Conservation (phyloP, 768 basidiomycete species). For the Mycena chlorophos region DNA sequence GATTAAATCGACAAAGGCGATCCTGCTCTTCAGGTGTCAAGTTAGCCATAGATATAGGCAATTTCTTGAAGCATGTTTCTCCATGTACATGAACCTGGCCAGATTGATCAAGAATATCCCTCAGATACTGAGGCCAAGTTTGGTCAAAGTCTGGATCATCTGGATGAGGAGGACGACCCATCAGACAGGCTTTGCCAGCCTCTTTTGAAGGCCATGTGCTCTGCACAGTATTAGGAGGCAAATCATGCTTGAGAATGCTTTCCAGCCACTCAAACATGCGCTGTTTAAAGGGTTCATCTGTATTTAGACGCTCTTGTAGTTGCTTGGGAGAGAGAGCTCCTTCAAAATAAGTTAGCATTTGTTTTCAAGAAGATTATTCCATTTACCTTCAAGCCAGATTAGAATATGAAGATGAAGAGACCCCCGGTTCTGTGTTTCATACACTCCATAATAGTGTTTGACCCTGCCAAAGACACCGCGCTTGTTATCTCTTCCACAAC, state of each 20-base stretch:
- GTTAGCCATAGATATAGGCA: not conserved
- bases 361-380: not conserved
- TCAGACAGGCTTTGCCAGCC: not conserved
- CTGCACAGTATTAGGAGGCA: conserved; percentile 3
- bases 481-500: conserved; percentile 14
- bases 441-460: conserved; percentile 27
- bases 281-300: conserved; percentile 7
- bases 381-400: conserved; percentile 7
- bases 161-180: conserved; percentile 13
- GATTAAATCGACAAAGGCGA: conserved; percentile 14
- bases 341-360: not conserved
- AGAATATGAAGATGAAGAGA: conserved; percentile 27
- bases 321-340: conserved; percentile 15
- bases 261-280: conserved; percentile 3
- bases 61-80: conserved; percentile 15
- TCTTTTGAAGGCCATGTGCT: not conserved
- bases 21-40: conserved; percentile 9
- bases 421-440: conserved; percentile 33
- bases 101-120: not conserved
- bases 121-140: conserved; percentile 5
- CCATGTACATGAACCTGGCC: conserved; percentile 5
- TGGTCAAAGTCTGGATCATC: not conserved
- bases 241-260: conserved; percentile 4
- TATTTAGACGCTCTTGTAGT: conserved; percentile 8
- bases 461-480: conserved; percentile 31